Evolutionary conservation across 495 filamentous ascomycete species (phyloP).

Genomic region (Pyronema domesticum): DNA sequence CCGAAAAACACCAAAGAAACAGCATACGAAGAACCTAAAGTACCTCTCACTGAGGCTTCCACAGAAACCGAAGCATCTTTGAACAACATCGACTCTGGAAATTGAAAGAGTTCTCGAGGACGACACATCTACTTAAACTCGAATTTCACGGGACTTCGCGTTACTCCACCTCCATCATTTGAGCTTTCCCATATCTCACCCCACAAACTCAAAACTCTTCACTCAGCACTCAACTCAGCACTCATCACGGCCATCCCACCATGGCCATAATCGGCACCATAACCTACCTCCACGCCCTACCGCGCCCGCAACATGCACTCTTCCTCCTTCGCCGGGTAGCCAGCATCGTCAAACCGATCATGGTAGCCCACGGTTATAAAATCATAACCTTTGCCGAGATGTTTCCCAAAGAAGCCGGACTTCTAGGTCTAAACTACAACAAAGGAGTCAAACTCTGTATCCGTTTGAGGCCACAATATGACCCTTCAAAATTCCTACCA

Average conservation of each 20-base stretch:
- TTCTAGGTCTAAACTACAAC: constrained; percentile 65
- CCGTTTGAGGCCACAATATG: constrained; percentile 55
- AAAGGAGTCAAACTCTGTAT: constrained; percentile 62
- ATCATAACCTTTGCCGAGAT: constrained; percentile 73
- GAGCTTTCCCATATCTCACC: too few species aligned
- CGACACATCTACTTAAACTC: too few species aligned
- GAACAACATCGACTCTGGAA: too few species aligned
- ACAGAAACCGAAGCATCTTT: too few species aligned
- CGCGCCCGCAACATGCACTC: constrained; percentile 62
- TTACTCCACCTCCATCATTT: too few species aligned
- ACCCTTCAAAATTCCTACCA: constrained; percentile 50
- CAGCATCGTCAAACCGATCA: constrained; percentile 85
- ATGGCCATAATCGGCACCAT: constrained; percentile 46
- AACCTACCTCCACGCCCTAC: constrained; percentile 57
- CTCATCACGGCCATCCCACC: constrained; percentile 32
- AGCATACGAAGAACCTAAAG: too few species aligned
- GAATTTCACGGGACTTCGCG: too few species aligned
- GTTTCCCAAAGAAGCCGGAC: constrained; percentile 52
- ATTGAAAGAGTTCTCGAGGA: too few species aligned
- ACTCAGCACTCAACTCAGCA: too few species aligned
- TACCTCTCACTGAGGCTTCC: too few species aligned
- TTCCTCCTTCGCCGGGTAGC: constrained; percentile 65
- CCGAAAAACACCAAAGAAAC: too few species aligned
- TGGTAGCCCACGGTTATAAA: constrained; percentile 68
- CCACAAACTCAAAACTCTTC: too few species aligned